Evolutionary conservation across 805 yeast species (phyloP).

Genomic region (Candida silvicultrix): DNA sequence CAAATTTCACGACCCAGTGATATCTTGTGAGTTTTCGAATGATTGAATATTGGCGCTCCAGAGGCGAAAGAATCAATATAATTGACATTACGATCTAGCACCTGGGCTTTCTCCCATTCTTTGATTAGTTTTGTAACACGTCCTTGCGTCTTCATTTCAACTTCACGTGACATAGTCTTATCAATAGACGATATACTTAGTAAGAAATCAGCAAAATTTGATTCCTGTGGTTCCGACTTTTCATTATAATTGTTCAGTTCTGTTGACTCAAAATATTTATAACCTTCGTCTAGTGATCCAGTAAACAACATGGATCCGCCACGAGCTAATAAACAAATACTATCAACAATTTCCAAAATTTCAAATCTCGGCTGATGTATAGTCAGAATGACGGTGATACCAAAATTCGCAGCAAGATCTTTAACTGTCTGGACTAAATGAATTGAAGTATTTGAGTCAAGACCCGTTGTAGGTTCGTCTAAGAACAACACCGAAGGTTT

Average conservation of each 20-base stretch:
- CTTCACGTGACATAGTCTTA: constrained; percentile 27
- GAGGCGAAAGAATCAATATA: not conserved
- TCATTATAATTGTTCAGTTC: constrained; percentile 29
- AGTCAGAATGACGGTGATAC: constrained; percentile 69
- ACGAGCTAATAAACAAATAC: constrained; percentile 59
- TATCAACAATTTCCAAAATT: constrained; percentile 65
- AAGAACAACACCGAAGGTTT: constrained; percentile 73
- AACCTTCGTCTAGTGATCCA: constrained; percentile 33
- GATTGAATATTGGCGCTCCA: not conserved
- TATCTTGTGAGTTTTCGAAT: not conserved
- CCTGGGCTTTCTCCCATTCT: constrained; percentile 27
- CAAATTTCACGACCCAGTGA: constrained; percentile 37
- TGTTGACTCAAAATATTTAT: constrained; percentile 37
- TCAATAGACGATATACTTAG: constrained; percentile 46
- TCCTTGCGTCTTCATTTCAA: constrained; percentile 14
- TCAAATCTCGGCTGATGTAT: constrained; percentile 88
- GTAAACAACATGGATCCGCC: constrained; percentile 46
- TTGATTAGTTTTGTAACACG: constrained; percentile 26
- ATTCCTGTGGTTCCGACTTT: constrained; percentile 26
- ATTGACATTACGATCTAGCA: not conserved
- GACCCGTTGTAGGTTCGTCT: constrained; percentile 88
- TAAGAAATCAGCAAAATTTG: constrained; percentile 47
- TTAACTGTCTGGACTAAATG: constrained; percentile 57
- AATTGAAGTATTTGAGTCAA: constrained; percentile 75
- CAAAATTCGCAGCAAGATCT: constrained; percentile 43